A percentile compares a stretch with the other conserved stretches of the same genome.
phyloP scores from a whole-genome alignment of 305 asterid genomes.

The Fraxinus nigra region DNA sequence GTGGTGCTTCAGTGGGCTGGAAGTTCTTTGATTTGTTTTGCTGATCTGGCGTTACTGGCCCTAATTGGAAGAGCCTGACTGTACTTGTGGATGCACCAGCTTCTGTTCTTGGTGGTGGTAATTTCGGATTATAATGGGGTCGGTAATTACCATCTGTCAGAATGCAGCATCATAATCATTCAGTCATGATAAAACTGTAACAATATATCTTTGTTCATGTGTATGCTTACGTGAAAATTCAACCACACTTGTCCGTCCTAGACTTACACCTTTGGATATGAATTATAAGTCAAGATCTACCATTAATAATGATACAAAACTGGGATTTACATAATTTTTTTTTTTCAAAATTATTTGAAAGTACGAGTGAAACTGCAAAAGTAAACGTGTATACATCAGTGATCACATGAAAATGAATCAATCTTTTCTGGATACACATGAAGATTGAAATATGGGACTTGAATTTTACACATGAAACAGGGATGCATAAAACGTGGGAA shows the following conservation, averaged over 20 bases:
- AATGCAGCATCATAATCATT: conserved; percentile 28
- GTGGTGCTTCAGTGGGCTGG: conserved; percentile 38
- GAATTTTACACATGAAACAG: background rate
- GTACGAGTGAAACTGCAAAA: background rate
- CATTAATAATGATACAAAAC: background rate
- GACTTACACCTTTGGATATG: conserved; percentile 9
- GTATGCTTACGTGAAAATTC: background rate
- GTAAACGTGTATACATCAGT: conserved; percentile 1
- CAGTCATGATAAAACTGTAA: background rate
- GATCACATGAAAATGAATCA: conserved; percentile 10
- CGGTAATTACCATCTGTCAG: conserved; percentile 50
- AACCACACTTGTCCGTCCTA: conserved; percentile 7
- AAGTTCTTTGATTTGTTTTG: conserved; percentile 35
- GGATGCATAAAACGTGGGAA: background rate
- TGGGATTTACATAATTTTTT: background rate
- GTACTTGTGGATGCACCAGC: conserved; percentile 40
- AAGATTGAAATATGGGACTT: background rate
- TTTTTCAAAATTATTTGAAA: background rate
- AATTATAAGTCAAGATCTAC: background rate
- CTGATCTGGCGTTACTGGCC: conserved; percentile 62
- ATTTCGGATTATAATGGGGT: conserved; percentile 34
- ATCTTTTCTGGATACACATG: conserved; percentile 1
- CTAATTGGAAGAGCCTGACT: conserved; percentile 34
- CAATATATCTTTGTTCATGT: conserved; percentile 14
- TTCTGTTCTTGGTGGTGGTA: conserved; percentile 45